Evolutionary conservation across 202 grass and related monocot genomes (phyloP).

Genomic region (Panicum virgatum): DNA sequence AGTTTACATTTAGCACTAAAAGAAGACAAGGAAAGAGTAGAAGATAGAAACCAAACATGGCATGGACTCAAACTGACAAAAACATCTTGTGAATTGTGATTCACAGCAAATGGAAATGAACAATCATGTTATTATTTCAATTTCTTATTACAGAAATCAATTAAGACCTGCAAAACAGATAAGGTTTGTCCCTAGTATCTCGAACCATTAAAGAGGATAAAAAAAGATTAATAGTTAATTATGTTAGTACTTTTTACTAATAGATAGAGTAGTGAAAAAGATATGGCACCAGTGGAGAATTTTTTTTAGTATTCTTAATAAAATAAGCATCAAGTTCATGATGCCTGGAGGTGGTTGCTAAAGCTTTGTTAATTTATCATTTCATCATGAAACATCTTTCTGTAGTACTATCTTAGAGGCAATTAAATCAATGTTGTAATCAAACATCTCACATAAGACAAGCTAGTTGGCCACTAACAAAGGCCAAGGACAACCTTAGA

Average conservation of each 20-base stretch:
- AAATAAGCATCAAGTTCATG: conserved; percentile 19
- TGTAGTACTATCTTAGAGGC: not conserved
- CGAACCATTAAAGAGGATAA: no score
- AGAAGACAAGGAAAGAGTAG: not conserved
- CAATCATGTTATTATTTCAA: conserved; percentile 2
- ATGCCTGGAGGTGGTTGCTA: not conserved
- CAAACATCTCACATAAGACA: conserved; percentile 8
- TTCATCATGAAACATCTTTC: not conserved
- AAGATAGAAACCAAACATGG: conserved; percentile 9
- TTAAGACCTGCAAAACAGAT: no score
- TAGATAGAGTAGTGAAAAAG: not conserved
- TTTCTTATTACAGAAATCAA: no score
- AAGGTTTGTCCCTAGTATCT: no score
- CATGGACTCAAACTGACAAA: no score
- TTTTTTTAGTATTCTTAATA: not conserved
- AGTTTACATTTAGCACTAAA: not conserved
- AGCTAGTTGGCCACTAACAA: not conserved
- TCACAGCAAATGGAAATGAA: not conserved
- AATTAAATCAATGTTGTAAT: not conserved
- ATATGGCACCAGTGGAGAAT: not conserved
- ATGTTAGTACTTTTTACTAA: not conserved
- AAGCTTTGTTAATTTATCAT: not conserved
- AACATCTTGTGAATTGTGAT: not conserved
- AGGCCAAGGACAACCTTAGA: not conserved
- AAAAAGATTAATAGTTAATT: no score